A percentile compares a stretch with the other conserved stretches of the same genome.
Conservation (phyloP, 768 basidiomycete genomes). For the Mycena venus region DNA sequence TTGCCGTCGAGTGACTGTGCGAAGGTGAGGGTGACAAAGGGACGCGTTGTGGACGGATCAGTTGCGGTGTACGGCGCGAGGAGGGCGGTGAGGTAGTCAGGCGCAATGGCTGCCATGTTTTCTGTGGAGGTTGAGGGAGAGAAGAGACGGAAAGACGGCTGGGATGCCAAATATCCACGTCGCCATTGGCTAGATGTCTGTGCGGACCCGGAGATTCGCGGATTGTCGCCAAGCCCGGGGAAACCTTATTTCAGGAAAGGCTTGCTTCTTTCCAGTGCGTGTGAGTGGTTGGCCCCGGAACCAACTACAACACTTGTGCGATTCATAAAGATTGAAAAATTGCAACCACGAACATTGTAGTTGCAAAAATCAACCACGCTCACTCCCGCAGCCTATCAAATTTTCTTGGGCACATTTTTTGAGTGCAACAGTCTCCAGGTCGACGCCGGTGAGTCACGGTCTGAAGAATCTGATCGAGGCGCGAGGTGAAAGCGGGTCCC, state of each 20-base stretch:
- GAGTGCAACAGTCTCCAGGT: neutral
- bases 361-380: too few relatives aligned
- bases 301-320: too few relatives aligned
- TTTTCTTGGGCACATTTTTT: too few relatives aligned
- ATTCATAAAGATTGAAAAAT: too few relatives aligned
- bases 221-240: neutral
- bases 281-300: too few relatives aligned
- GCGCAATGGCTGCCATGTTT: constrained; percentile 26
- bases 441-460: neutral
- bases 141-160: too few relatives aligned
- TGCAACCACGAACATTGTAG: too few relatives aligned
- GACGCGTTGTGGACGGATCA: constrained; percentile 49
- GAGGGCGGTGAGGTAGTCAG: constrained; percentile 41
- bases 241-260: too few relatives aligned
- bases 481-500: too few relatives aligned
- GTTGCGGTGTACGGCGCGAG: constrained; percentile 36
- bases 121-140: neutral
- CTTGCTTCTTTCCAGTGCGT: too few relatives aligned
- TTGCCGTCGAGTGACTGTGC: constrained; percentile 90
- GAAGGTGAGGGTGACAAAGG: constrained; percentile 85
- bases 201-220: neutral
- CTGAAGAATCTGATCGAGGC: neutral
- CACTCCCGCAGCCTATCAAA: neutral
- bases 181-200: neutral
- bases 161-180: neutral